These are phyloP conservation scores for Cyberlindnera bimundalis DNA, from an alignment of 805 yeast genomes.

Conservation along the genomic window DNA sequence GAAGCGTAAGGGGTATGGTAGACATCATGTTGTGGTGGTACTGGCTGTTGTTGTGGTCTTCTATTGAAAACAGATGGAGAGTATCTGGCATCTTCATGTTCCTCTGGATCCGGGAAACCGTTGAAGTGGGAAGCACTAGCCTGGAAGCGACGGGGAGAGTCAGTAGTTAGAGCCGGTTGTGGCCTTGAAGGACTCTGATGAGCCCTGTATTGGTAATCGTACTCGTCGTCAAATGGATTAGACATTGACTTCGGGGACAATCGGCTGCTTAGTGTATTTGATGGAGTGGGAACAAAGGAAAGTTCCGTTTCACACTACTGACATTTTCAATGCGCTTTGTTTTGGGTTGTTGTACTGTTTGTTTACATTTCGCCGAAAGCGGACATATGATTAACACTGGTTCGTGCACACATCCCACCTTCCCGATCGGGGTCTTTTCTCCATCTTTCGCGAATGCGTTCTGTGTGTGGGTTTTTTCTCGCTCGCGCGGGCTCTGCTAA, in stretches of 20 bases:
- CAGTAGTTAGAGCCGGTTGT: slow-evolving; percentile 20
- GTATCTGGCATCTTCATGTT: slow-evolving; percentile 27
- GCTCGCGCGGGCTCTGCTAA: slow-evolving; percentile 6
- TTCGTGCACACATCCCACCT: slow-evolving; percentile 1
- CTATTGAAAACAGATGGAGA: slow-evolving; percentile 43
- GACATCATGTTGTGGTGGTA: slow-evolving; percentile 13
- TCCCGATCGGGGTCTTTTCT: slow-evolving; percentile 3
- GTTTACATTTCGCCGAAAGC: slow-evolving; percentile 24
- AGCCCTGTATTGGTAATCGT: slow-evolving; percentile 6
- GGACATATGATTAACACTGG: slow-evolving; percentile 11
- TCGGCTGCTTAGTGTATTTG: not conserved
- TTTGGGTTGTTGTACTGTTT: slow-evolving; percentile 8
- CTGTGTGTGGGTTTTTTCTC: too few species aligned
- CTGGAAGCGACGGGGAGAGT: slow-evolving; percentile 25
- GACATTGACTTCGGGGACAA: slow-evolving; percentile 14
- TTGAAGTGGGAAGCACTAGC: slow-evolving; percentile 12
- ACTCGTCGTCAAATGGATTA: slow-evolving; percentile 30
- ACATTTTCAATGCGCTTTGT: slow-evolving; percentile 1
- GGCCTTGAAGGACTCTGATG: slow-evolving; percentile 21
- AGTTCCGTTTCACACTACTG: not conserved
- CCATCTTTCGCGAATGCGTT: slow-evolving; percentile 1
- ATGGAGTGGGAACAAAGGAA: not conserved
- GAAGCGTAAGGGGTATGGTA: slow-evolving; percentile 31
- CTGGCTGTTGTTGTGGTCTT: slow-evolving; percentile 27
- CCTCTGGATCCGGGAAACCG: slow-evolving; percentile 17